Conservation (phyloP, 2,329 filamentous ascomycete genomes). For the Macrophomina phaseolina region DNA sequence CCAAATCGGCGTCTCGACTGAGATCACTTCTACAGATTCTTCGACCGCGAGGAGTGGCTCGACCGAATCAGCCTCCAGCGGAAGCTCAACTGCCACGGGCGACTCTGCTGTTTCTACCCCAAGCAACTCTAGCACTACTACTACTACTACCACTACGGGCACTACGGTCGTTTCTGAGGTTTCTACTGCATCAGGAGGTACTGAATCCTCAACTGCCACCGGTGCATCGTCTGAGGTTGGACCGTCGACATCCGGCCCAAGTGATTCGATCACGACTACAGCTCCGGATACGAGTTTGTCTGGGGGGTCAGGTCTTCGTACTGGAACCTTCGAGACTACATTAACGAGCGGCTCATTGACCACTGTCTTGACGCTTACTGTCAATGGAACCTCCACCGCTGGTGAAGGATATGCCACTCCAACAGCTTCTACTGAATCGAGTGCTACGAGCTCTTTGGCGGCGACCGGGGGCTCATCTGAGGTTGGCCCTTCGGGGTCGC, state of each 20-base stretch:
- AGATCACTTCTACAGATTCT: slow-evolving; percentile 18
- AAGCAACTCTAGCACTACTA: slow-evolving; percentile 7
- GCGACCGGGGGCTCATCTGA: slow-evolving; percentile 30
- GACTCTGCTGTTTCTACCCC: not conserved
- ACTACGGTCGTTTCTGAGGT: not conserved
- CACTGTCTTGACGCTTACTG: not conserved
- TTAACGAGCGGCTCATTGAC: not conserved
- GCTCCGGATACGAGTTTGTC: not conserved
- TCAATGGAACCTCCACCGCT: not conserved
- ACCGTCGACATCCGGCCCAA: not conserved
- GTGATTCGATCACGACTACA: not conserved
- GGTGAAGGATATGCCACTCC: not conserved
- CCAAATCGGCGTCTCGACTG: not conserved
- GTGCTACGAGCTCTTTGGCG: not conserved
- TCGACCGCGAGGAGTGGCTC: slow-evolving; percentile 5
- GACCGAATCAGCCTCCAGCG: not conserved
- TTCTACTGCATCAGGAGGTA: not conserved
- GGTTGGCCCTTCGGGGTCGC: slow-evolving; percentile 15
- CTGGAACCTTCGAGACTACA: not conserved
- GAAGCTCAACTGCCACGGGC: not conserved
- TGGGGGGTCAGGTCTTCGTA: not conserved
- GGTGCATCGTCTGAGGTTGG: not conserved
- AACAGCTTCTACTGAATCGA: not conserved
- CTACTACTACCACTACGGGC: not conserved
- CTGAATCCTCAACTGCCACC: not conserved